Evolutionary conservation across 2,329 filamentous ascomycete species (phyloP).

Genomic region (Pseudogymnoascus sp.): DNA sequence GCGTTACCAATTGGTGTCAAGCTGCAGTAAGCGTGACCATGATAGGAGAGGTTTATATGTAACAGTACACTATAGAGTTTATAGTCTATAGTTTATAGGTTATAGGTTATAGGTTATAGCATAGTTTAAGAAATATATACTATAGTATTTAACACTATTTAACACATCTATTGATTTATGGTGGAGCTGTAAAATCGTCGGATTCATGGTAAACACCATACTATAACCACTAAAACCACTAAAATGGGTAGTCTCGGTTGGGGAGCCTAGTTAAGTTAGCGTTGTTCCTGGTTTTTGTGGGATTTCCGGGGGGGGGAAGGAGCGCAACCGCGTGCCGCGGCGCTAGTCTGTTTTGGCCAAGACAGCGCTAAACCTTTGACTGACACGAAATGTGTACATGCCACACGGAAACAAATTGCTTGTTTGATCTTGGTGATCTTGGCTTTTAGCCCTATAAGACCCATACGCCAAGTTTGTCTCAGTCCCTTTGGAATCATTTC

Average conservation of each 20-base stretch:
- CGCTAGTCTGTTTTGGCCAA: neutral
- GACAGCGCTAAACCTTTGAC: neutral
- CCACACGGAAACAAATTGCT: neutral
- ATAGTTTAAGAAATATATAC: neutral
- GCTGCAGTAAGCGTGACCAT: neutral
- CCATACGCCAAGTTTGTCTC: neutral
- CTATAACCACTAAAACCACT: too few species aligned
- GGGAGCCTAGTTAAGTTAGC: neutral
- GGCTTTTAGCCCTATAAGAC: neutral
- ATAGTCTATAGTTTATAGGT: neutral
- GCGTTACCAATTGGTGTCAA: constrained; percentile 37
- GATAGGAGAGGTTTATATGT: neutral
- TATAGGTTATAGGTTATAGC: too few species aligned
- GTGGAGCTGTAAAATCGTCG: neutral
- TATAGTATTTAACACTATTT: neutral
- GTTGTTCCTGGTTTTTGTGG: constrained; percentile 5
- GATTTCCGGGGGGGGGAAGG: neutral
- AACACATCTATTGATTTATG: neutral
- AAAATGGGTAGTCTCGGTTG: constrained; percentile 1
- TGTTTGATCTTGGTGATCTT: neutral
- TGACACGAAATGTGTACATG: neutral
- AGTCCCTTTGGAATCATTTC: neutral
- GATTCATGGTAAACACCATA: neutral
- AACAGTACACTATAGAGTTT: neutral
- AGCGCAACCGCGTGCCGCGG: neutral